Percentiles rank a stretch among this genome's conserved stretches.
Conservation (phyloP, 495 filamentous ascomycete genomes). For the Aspergillus diversus region DNA sequence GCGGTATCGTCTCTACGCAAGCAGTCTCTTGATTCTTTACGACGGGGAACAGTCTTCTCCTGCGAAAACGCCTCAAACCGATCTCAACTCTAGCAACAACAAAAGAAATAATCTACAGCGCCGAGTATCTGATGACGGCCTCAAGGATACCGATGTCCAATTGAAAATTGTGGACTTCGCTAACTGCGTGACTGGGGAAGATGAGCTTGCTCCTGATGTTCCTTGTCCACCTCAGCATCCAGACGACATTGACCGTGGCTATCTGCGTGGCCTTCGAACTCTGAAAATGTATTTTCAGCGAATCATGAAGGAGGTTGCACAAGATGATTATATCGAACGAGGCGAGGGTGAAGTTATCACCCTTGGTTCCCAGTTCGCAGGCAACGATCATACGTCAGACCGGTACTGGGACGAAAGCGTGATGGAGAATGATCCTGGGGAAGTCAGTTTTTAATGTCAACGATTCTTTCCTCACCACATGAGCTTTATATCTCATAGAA, state of each 20-base stretch:
- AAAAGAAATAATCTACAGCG: constrained; percentile 29
- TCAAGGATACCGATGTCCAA: constrained; percentile 62
- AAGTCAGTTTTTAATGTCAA: constrained; percentile 47
- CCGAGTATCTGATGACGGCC: constrained; percentile 44
- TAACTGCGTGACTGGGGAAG: constrained; percentile 91
- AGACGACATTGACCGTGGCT: constrained; percentile 81
- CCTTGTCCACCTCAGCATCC: constrained; percentile 83
- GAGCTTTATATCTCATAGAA: not conserved
- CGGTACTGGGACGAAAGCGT: constrained; percentile 49
- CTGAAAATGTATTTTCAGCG: constrained; percentile 83
- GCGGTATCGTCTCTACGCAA: constrained; percentile 94
- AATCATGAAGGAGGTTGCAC: constrained; percentile 78
- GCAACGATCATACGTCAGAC: constrained; percentile 35
- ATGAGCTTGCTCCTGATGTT: constrained; percentile 61
- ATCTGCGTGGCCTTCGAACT: constrained; percentile 80
- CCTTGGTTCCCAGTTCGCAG: constrained; percentile 33
- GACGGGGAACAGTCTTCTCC: constrained; percentile 65
- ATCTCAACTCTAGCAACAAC: constrained; percentile 19
- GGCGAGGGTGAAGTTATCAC: constrained; percentile 53
- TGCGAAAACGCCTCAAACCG: constrained; percentile 23
- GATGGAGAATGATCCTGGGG: constrained; percentile 48
- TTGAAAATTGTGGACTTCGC: constrained; percentile 99
- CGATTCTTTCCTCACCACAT: not conserved
- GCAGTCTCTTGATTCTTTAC: constrained; percentile 91
- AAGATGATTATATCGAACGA: constrained; percentile 56